Percentiles rank a stretch among this genome's conserved stretches.
Conservation (phyloP, 192 early-diverging fungal species). For the Gaertneriomyces semiglobifer region DNA sequence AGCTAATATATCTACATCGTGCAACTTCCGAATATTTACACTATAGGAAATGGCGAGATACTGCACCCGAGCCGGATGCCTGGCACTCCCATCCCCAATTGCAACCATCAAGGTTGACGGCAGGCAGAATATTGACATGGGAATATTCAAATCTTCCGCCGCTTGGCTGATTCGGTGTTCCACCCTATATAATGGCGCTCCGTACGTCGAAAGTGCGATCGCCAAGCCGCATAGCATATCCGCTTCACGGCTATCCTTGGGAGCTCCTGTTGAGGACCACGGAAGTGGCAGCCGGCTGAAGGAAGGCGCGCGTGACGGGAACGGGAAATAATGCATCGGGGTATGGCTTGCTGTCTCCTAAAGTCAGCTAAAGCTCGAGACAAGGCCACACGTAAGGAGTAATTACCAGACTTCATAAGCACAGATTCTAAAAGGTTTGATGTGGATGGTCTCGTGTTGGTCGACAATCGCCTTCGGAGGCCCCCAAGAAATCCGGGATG, state of each 20-base stretch:
- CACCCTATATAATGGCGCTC: slow-evolving; percentile 31
- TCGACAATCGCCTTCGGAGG: slow-evolving; percentile 12
- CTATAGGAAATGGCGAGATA: slow-evolving; percentile 14
- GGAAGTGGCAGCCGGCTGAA: slow-evolving; percentile 23
- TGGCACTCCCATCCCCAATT: slow-evolving; percentile 23
- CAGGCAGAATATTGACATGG: slow-evolving; percentile 25
- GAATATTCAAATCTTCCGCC: slow-evolving; percentile 24
- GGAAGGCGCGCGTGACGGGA: slow-evolving; percentile 14
- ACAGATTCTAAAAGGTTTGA: slow-evolving; percentile 13
- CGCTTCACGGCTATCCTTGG: slow-evolving; percentile 21
- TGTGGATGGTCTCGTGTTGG: slow-evolving; percentile 11
- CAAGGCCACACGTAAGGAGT: background rate
- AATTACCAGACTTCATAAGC: slow-evolving; percentile 17
- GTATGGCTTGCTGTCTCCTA: background rate
- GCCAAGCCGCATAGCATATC: slow-evolving; percentile 29
- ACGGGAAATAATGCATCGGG: slow-evolving; percentile 20
- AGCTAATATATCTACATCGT: slow-evolving; percentile 24
- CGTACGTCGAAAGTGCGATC: slow-evolving; percentile 15
- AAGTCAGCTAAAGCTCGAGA: background rate
- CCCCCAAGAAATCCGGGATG: background rate
- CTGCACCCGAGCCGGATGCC: slow-evolving; percentile 23
- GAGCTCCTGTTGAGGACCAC: slow-evolving; percentile 22
- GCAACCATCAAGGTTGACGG: slow-evolving; percentile 24
- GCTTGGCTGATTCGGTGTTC: slow-evolving; percentile 27
- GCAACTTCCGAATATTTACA: slow-evolving; percentile 23